Percentiles rank a stretch among this genome's conserved stretches.
Conservation (phyloP, 2,329 filamentous ascomycete genomes). For the Raffaelea ambrosiae region DNA sequence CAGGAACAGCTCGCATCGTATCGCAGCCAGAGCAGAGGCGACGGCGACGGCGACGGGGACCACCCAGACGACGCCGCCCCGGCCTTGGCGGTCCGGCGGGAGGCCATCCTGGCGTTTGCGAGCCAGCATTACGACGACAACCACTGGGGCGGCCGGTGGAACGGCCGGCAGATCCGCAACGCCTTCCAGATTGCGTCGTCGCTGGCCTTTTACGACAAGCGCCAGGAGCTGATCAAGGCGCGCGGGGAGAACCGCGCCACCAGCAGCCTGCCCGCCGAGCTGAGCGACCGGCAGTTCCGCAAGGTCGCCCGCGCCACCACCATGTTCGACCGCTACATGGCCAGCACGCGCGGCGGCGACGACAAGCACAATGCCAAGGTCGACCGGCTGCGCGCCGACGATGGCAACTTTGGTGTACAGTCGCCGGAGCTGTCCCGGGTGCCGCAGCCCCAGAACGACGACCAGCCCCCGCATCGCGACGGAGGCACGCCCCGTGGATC, state of each 20-base stretch:
- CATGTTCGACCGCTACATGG: background rate
- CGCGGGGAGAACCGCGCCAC: background rate
- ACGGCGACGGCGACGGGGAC: background rate
- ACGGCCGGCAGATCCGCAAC: constrained; percentile 29
- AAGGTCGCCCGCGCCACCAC: background rate
- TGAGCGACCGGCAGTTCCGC: background rate
- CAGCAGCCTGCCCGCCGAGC: too few species aligned
- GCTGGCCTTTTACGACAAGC: constrained; percentile 12
- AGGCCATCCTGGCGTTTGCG: constrained; percentile 8
- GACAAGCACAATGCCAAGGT: background rate
- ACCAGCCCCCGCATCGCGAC: too few species aligned
- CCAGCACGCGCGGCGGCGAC: background rate
- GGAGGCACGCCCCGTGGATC: too few species aligned
- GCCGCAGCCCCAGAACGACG: too few species aligned
- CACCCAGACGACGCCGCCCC: background rate
- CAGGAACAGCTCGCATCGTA: background rate
- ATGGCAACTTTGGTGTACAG: too few species aligned
- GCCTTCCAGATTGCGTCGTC: constrained; percentile 20
- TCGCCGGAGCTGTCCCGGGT: too few species aligned
- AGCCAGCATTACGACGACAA: background rate
- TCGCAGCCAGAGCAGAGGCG: too few species aligned
- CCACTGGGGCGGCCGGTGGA: constrained; percentile 10
- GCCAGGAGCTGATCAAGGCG: too few species aligned
- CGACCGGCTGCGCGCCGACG: background rate
- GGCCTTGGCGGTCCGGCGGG: constrained; percentile 2